Conservation (phyloP, 2,329 filamentous ascomycete genomes). For the Pseudocercospora macadamiae region DNA sequence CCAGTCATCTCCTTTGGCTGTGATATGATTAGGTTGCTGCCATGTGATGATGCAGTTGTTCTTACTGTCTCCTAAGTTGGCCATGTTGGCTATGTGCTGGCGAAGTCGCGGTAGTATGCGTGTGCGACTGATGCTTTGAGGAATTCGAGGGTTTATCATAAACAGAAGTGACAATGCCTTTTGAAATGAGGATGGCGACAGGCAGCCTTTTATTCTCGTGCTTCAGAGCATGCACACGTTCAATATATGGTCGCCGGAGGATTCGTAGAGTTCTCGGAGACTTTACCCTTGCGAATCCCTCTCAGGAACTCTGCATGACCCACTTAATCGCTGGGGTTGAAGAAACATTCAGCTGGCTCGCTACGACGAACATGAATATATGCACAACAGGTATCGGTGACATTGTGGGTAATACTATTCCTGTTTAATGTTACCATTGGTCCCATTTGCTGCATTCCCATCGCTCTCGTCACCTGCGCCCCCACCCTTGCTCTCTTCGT, state of each 20-base stretch:
- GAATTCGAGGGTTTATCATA: no score
- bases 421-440: not conserved
- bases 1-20: slow-evolving; percentile 31
- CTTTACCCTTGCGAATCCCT: not conserved
- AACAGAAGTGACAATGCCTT: no score
- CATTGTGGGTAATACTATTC: no score
- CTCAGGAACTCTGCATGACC: not conserved
- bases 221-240: no score
- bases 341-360: not conserved
- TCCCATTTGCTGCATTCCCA: slow-evolving; percentile 11
- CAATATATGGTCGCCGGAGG: no score
- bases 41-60: no score
- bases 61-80: not conserved
- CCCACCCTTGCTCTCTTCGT: slow-evolving; percentile 33
- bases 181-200: no score
- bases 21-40: not conserved
- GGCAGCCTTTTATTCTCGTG: no score
- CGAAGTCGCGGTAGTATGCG: not conserved
- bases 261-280: slow-evolving; percentile 5
- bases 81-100: not conserved
- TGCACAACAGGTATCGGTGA: no score
- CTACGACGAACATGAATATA: no score
- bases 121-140: no score
- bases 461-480: slow-evolving; percentile 8
- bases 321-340: not conserved